Evolutionary conservation across 148 eudicot species (phyloP).

Genomic region (Limonium bicolor): DNA sequence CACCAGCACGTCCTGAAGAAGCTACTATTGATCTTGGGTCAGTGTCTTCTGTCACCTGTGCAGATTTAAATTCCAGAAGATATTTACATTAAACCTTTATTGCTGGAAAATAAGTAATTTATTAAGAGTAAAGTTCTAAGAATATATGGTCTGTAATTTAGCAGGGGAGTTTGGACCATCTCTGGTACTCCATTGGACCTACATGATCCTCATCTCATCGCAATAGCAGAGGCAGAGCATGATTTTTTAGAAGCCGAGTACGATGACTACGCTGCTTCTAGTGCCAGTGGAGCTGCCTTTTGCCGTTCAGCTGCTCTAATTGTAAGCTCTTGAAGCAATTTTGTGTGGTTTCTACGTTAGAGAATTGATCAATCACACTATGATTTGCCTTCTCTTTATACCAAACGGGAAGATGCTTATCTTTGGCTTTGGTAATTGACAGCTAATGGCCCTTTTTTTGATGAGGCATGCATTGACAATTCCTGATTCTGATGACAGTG

Average conservation of each 20-base stretch:
- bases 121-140: too few species aligned
- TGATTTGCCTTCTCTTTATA: not conserved
- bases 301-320: constrained; percentile 78
- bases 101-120: too few species aligned
- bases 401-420: not conserved
- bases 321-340: constrained; percentile 40
- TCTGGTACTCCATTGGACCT: constrained; percentile 56
- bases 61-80: too few species aligned
- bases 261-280: constrained; percentile 66
- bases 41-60: too few species aligned
- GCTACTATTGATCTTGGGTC: constrained; percentile 90
- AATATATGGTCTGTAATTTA: constrained; percentile 6
- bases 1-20: constrained; percentile 59
- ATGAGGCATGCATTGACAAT: constrained; percentile 68
- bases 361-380: too few species aligned
- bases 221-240: constrained; percentile 72
- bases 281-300: constrained; percentile 72
- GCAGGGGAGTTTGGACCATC: constrained; percentile 45
- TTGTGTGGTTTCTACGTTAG: too few species aligned
- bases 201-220: constrained; percentile 65
- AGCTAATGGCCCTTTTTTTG: constrained; percentile 73
- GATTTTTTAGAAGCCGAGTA: constrained; percentile 58
- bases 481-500: constrained; percentile 45
- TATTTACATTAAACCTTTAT: too few species aligned
- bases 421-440: constrained; percentile 11